phyloP scores from a whole-genome alignment of 2,329 filamentous ascomycete genomes.

The Colletotrichum magnum region DNA sequence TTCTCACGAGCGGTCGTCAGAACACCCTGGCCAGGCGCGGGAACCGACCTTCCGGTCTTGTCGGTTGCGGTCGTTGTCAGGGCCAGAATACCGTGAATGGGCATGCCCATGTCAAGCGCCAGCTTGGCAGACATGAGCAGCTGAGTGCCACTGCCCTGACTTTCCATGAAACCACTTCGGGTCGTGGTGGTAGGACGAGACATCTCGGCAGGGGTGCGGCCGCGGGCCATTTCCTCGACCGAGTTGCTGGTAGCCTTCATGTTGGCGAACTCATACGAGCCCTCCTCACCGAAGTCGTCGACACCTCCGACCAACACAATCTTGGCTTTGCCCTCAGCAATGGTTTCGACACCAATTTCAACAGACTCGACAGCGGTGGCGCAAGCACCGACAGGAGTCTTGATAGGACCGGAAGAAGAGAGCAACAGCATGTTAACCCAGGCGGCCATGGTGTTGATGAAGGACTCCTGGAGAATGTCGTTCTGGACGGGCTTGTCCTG shows the following conservation, averaged over 20 bases:
- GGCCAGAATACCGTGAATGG: conserved; percentile 94
- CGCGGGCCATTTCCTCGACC: conserved; percentile 95
- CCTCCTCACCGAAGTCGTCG: conserved; percentile 99
- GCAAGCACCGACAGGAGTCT: conserved; percentile 97
- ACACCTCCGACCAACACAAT: conserved; percentile 99
- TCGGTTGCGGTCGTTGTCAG: conserved; percentile 97
- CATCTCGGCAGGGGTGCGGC: conserved; percentile 96
- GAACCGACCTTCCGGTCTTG: conserved; percentile 98
- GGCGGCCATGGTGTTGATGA: conserved; percentile 99
- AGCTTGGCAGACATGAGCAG: conserved; percentile 98
- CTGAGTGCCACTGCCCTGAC: conserved; percentile 97
- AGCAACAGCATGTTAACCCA: conserved; percentile 99
- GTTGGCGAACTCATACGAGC: conserved; percentile 99
- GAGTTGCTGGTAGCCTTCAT: conserved; percentile 99
- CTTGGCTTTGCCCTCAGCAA: conserved; percentile 97
- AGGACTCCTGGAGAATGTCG: conserved; percentile 98
- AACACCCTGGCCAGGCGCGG: conserved; percentile 96
- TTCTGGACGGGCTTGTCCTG: conserved; percentile 98
- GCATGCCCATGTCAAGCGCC: conserved; percentile 97
- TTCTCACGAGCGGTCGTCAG: conserved; percentile 95
- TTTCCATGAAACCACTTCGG: conserved; percentile 99
- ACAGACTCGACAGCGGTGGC: conserved; percentile 97
- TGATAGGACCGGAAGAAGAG: conserved; percentile 97
- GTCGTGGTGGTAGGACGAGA: conserved; percentile 97
- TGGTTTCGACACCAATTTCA: conserved; percentile 98